Base-by-base conservation (phyloP, 371 early-diverging fungal genomes). In the Synchytrium microbalum region DNA sequence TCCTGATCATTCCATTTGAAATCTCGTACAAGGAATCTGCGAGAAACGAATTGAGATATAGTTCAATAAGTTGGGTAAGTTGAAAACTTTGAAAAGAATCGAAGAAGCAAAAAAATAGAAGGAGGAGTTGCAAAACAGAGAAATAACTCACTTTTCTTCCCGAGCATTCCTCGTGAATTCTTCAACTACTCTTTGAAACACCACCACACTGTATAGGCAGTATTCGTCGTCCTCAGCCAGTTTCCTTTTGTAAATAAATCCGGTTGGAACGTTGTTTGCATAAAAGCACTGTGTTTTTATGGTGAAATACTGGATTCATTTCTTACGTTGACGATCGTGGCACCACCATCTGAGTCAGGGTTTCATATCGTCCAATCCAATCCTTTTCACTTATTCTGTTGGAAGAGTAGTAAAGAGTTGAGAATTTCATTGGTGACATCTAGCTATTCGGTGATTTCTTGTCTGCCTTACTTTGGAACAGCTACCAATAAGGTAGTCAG, bases 221-320 rank as follows among this genome's bases (percentile, higher is more conserved):
- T 88, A 96, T 63, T 96, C 98, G 23, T 91, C 85, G 74, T 98
- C 98, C 68, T 93, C 92, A 0, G 90, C 85, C 62, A 97, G 87
- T 71, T 84, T 83, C 57, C 88, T 89, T 67, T 27, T 10, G 23
- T 27, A 33, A 58, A 1, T 54, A 28, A 29, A 23, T 8, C n/a
- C n/a, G n/a, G n/a, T n/a, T n/a, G n/a, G n/a, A n/a, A n/a, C n/a
- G n/a, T n/a, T n/a, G n/a, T n/a, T n/a, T n/a, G n/a, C n/a, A n/a
- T n/a, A n/a, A n/a, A n/a, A n/a, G n/a, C n/a, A n/a, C n/a, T n/a
- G n/a, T n/a, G n/a, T n/a, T n/a, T n/a, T n/a, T n/a, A n/a, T n/a
- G n/a, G n/a, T n/a, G n/a, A n/a, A n/a, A n/a, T n/a, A n/a, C n/a
- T n/a, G n/a, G n/a, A n/a, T n/a, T n/a, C n/a, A n/a, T n/a, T n/a